Evolutionary conservation across 2,329 filamentous ascomycete genomes (phyloP).

Genomic region (Xylaria digitata): DNA sequence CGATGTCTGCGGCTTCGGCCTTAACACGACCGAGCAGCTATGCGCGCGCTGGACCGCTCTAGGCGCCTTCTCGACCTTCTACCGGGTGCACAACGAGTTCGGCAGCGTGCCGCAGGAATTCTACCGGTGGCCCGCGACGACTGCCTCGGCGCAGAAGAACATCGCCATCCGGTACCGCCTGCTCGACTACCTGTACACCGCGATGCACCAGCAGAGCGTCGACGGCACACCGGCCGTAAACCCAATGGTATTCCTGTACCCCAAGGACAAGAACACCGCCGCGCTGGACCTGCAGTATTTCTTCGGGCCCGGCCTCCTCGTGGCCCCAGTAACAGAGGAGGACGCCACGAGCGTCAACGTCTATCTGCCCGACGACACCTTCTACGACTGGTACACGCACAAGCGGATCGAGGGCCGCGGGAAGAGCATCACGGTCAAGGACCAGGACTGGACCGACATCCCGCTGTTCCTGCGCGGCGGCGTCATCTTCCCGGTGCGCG

Average conservation of each 20-base stretch:
- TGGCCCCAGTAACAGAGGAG: slow-evolving; percentile 60
- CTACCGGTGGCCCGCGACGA: slow-evolving; percentile 73
- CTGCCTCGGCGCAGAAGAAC: slow-evolving; percentile 70
- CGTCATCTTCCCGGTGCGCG: slow-evolving; percentile 70
- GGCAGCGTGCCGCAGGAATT: slow-evolving; percentile 72
- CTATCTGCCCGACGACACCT: slow-evolving; percentile 61
- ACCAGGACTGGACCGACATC: slow-evolving; percentile 62
- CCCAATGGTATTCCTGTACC: slow-evolving; percentile 78
- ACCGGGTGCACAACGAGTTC: slow-evolving; percentile 75
- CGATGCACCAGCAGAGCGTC: slow-evolving; percentile 68
- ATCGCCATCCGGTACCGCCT: slow-evolving; percentile 77
- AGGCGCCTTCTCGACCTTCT: slow-evolving; percentile 80
- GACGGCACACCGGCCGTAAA: slow-evolving; percentile 74
- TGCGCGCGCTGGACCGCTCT: slow-evolving; percentile 81
- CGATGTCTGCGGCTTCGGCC: slow-evolving; percentile 82
- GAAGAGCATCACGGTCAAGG: slow-evolving; percentile 51
- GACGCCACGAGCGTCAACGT: slow-evolving; percentile 57
- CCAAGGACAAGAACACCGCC: slow-evolving; percentile 55
- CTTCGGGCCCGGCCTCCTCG: slow-evolving; percentile 57
- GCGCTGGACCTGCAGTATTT: slow-evolving; percentile 61
- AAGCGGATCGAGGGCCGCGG: slow-evolving; percentile 57
- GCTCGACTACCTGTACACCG: slow-evolving; percentile 81
- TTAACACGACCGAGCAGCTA: slow-evolving; percentile 73
- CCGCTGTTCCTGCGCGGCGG: slow-evolving; percentile 77
- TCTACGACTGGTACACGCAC: slow-evolving; percentile 65